Evolutionary conservation across 306 rosid genomes (phyloP).

Genomic region (Ormosia emarginata): DNA sequence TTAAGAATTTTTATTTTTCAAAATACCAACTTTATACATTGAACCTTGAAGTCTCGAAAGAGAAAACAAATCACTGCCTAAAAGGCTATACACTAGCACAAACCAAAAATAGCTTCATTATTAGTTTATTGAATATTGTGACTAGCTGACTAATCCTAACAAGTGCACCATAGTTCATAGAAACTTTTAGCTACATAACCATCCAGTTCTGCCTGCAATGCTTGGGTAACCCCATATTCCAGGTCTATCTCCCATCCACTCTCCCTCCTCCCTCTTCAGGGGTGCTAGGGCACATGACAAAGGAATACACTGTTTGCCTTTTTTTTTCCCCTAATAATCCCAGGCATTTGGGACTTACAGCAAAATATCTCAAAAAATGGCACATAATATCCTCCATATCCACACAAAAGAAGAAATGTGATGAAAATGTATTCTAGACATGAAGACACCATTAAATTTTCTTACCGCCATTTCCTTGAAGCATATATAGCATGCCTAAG

Average conservation of each 20-base stretch:
- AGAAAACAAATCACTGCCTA: neutral
- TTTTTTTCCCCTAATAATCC: neutral
- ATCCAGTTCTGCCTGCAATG: neutral
- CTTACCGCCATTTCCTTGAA: neutral
- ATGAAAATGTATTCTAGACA: neutral
- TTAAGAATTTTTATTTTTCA: neutral
- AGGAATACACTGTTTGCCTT: neutral
- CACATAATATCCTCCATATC: neutral
- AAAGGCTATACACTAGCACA: constrained; percentile 5
- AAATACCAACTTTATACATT: neutral
- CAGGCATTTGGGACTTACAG: neutral
- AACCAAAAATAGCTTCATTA: constrained; percentile 3
- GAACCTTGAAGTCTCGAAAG: constrained; percentile 5
- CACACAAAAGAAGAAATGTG: neutral
- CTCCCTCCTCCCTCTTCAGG: neutral
- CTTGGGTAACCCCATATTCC: neutral
- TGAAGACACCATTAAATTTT: neutral
- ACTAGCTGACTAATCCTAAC: neutral
- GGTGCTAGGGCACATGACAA: neutral
- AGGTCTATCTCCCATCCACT: neutral
- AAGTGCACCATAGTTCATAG: neutral
- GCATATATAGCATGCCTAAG: neutral
- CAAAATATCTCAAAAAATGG: neutral
- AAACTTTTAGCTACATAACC: neutral
- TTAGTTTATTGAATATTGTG: neutral